Evolutionary conservation across 495 filamentous ascomycete genomes (phyloP).

Genomic region (Aspergillus homomorphus): DNA sequence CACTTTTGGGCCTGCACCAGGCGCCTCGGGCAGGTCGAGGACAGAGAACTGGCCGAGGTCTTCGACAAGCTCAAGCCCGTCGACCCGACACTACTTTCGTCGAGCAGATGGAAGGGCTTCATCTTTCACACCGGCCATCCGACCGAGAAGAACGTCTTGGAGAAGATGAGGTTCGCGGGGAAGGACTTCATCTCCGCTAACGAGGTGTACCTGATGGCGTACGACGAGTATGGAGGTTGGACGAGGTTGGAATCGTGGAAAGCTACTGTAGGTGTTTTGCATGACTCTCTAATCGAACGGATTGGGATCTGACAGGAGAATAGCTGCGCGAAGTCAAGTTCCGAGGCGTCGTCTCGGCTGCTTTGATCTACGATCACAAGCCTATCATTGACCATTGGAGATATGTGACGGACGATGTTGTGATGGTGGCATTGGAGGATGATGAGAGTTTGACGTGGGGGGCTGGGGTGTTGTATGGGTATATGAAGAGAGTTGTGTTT

Average conservation of each 20-base stretch:
- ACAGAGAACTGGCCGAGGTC: background rate
- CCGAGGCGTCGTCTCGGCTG: background rate
- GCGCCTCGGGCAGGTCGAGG: background rate
- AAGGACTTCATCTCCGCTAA: background rate
- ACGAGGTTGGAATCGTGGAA: background rate
- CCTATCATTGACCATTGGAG: background rate
- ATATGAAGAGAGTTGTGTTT: background rate
- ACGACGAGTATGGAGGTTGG: background rate
- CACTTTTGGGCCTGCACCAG: background rate
- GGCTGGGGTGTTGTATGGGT: background rate
- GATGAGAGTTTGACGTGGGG: background rate
- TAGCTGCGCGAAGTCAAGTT: background rate
- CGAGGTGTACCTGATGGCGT: background rate
- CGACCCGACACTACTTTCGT: background rate
- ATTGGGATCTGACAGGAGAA: no score
- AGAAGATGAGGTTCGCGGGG: background rate
- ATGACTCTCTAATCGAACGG: no score
- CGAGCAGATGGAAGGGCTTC: background rate
- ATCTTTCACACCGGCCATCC: background rate
- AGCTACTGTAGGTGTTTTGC: background rate
- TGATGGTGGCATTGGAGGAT: background rate
- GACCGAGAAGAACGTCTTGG: background rate
- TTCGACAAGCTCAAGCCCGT: background rate
- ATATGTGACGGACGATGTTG: background rate
- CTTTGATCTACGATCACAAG: background rate